These are phyloP conservation scores for Grigorovia humatica DNA, from an alignment of 805 yeast genomes.

Conservation along the genomic window DNA sequence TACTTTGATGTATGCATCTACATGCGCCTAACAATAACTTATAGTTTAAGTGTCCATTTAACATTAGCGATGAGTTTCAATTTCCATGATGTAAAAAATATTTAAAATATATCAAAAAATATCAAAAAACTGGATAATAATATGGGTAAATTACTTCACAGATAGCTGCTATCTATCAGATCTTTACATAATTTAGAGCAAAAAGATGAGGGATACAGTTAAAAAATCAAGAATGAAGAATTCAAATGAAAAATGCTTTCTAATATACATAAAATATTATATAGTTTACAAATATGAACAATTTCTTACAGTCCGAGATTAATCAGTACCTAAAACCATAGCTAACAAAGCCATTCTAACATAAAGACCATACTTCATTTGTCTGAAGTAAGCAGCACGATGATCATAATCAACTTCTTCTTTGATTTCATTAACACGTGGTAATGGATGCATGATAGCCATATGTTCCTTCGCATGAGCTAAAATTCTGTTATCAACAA, in stretches of 20 bases:
- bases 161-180: too few relatives aligned
- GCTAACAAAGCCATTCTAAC: slow-evolving; percentile 98
- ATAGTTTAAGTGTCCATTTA: neutral
- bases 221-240: neutral
- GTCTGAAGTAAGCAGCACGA: slow-evolving; percentile 99
- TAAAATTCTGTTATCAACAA: slow-evolving; percentile 85
- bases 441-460: slow-evolving; percentile 98
- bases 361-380: slow-evolving; percentile 96
- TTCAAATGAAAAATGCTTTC: neutral
- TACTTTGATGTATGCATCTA: neutral
- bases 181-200: too few relatives aligned
- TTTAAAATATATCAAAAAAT: too few relatives aligned
- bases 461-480: slow-evolving; percentile 93
- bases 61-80: neutral
- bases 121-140: too few relatives aligned
- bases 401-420: slow-evolving; percentile 99
- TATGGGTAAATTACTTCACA: too few relatives aligned
- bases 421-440: slow-evolving; percentile 90
- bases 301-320: slow-evolving; percentile 27
- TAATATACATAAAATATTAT: neutral
- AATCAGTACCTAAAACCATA: slow-evolving; percentile 94
- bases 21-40: neutral
- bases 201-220: too few relatives aligned
- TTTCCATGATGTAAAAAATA: neutral
- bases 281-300: neutral